Conservation (phyloP, 805 yeast species). For the Jamesozyma piceae region DNA sequence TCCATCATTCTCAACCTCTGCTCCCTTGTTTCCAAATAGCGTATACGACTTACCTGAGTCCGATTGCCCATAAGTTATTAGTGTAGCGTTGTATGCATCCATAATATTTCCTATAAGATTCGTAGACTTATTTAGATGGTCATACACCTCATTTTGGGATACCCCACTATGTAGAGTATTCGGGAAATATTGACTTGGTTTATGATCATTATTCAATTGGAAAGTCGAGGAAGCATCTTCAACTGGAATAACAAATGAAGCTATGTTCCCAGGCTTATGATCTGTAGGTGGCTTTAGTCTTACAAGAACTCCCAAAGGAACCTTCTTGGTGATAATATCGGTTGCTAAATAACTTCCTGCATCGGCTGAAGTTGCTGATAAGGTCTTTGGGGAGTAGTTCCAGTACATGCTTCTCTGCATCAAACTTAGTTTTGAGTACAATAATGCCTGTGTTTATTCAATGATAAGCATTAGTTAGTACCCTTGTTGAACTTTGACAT, state of each 20-base stretch:
- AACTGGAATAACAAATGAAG: background rate
- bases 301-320: background rate
- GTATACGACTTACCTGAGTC: slow-evolving; percentile 1
- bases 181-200: background rate
- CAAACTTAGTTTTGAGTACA: background rate
- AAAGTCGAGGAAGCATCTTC: background rate
- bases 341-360: background rate
- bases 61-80: slow-evolving; percentile 5
- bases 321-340: background rate
- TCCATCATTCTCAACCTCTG: background rate
- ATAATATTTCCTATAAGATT: background rate
- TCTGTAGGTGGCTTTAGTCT: background rate
- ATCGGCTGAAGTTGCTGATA: background rate
- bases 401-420: slow-evolving; percentile 2
- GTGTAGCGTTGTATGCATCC: background rate
- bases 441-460: background rate
- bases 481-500: no score
- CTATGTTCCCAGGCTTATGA: background rate
- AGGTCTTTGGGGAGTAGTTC: slow-evolving; percentile 1
- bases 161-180: background rate
- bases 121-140: background rate
- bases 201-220: background rate
- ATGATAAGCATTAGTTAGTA: no score
- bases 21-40: background rate
- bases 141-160: background rate